Percentiles rank a stretch among this genome's conserved stretches.
phyloP scores from a whole-genome alignment of 768 basidiomycete species.

The Pleurotus giganteus region DNA sequence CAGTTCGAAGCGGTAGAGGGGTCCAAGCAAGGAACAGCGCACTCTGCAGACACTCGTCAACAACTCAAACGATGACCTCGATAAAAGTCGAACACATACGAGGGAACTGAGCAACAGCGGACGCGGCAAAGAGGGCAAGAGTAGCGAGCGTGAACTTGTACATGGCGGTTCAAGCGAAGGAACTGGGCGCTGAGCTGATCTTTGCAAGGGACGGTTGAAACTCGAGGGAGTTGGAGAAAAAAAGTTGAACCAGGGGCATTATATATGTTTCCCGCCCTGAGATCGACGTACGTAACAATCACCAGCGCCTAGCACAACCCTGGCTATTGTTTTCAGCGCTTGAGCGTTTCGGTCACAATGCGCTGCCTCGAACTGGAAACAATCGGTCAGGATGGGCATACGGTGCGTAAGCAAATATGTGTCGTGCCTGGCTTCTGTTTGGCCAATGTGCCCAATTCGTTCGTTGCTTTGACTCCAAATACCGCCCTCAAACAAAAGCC shows the following conservation, averaged over 20 bases:
- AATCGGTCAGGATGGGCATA: background rate
- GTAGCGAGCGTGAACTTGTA: slow-evolving; percentile 5
- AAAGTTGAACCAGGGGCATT: slow-evolving; percentile 6
- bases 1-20: slow-evolving; percentile 46
- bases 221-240: slow-evolving; percentile 6
- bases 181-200: background rate
- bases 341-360: slow-evolving; percentile 5
- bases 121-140: slow-evolving; percentile 4
- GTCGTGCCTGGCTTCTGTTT: background rate
- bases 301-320: background rate
- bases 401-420: background rate
- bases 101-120: slow-evolving; percentile 7
- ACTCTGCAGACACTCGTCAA: slow-evolving; percentile 34
- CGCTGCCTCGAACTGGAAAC: background rate
- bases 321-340: slow-evolving; percentile 5
- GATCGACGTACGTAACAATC: slow-evolving; percentile 2
- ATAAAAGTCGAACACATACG: background rate
- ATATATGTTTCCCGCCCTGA: background rate
- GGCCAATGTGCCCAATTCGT: background rate
- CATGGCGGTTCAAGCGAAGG: background rate
- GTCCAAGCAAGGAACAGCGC: slow-evolving; percentile 47
- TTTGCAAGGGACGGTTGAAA: background rate
- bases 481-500: background rate
- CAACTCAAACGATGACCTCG: background rate
- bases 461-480: background rate